Evolutionary conservation across 106 monocot species (phyloP).

Genomic region (Dioscorea alata): DNA sequence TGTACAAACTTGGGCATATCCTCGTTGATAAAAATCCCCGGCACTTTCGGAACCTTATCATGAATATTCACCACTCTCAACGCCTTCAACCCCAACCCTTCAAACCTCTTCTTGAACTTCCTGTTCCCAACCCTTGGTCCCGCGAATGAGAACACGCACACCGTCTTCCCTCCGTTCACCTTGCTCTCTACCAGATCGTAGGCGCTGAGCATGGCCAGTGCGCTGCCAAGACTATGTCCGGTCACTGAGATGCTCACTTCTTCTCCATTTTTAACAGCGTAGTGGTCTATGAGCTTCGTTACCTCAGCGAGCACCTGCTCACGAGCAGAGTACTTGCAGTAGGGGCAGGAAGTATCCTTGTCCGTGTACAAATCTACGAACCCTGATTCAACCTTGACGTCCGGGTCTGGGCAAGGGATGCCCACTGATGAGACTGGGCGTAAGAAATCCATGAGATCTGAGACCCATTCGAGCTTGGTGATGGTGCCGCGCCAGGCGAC

Average conservation of each 20-base stretch:
- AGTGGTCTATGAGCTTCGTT: slow-evolving; percentile 28
- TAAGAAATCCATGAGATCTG: slow-evolving; percentile 68
- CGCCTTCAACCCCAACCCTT: slow-evolving; percentile 46
- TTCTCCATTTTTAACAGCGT: slow-evolving; percentile 34
- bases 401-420: slow-evolving; percentile 49
- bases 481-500: slow-evolving; percentile 85
- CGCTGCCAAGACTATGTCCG: slow-evolving; percentile 91
- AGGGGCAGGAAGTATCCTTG: slow-evolving; percentile 47
- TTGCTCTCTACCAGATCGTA: slow-evolving; percentile 67
- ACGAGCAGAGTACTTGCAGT: slow-evolving; percentile 59
- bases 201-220: slow-evolving; percentile 78
- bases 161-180: slow-evolving; percentile 7
- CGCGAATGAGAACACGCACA: slow-evolving; percentile 59
- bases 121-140: slow-evolving; percentile 85
- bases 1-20: slow-evolving; percentile 18
- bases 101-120: slow-evolving; percentile 63
- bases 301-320: slow-evolving; percentile 71
- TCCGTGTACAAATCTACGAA: slow-evolving; percentile 65
- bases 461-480: slow-evolving; percentile 65
- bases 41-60: slow-evolving; percentile 74
- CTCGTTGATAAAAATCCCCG: slow-evolving; percentile 75
- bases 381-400: slow-evolving; percentile 63
- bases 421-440: slow-evolving; percentile 40
- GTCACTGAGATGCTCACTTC: slow-evolving; percentile 56
- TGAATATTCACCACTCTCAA: slow-evolving; percentile 78